phyloP scores from a whole-genome alignment of 2,329 filamentous ascomycete genomes.

The Scolecobasidium constrictum region DNA sequence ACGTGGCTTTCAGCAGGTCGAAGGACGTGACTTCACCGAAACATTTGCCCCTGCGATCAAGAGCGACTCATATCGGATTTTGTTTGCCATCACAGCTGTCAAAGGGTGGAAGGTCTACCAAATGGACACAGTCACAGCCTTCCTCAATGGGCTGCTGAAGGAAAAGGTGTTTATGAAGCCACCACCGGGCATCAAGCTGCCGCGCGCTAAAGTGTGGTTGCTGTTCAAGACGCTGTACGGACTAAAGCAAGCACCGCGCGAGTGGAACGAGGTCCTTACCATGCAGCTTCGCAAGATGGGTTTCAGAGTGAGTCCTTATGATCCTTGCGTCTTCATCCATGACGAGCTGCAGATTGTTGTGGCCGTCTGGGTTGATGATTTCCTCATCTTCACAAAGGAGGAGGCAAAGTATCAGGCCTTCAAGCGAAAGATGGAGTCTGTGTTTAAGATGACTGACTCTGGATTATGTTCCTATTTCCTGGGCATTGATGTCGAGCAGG shows the following conservation, averaged over 20 bases:
- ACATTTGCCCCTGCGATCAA: constrained; percentile 18
- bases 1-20: constrained; percentile 16
- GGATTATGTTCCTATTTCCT: neutral
- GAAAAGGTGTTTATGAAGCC: constrained; percentile 18
- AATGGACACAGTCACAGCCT: constrained; percentile 23
- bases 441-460: constrained; percentile 2
- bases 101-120: constrained; percentile 17
- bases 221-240: constrained; percentile 20
- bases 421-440: neutral
- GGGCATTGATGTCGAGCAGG: neutral
- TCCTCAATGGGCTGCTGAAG: constrained; percentile 20
- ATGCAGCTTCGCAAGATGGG: constrained; percentile 13
- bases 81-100: constrained; percentile 16
- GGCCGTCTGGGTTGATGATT: constrained; percentile 19
- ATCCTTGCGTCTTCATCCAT: constrained; percentile 1
- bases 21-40: constrained; percentile 19
- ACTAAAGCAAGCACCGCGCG: constrained; percentile 19
- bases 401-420: neutral
- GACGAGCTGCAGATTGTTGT: constrained; percentile 14
- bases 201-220: constrained; percentile 12
- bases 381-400: constrained; percentile 15
- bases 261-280: constrained; percentile 16
- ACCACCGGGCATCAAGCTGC: constrained; percentile 11
- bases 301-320: constrained; percentile 10
- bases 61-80: constrained; percentile 16